Conservation (phyloP, 768 basidiomycete species). For the Naganishia vishniacii region DNA sequence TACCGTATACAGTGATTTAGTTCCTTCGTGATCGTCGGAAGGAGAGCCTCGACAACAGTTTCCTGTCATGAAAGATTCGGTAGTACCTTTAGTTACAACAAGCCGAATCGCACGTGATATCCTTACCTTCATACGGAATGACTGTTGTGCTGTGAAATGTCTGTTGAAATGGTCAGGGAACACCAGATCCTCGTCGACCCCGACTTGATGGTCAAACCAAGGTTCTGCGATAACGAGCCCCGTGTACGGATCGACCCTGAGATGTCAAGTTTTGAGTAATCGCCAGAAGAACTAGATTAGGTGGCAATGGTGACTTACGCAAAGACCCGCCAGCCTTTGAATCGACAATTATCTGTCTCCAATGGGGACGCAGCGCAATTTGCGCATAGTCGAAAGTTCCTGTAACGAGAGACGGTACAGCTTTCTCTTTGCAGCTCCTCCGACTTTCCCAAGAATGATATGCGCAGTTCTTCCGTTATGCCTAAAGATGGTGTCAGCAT, state of each 20-base stretch:
- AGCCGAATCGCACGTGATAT: not conserved
- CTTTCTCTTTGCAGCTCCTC: not conserved
- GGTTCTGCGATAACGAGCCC: slow-evolving; percentile 34
- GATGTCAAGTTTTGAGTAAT: not conserved
- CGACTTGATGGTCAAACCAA: slow-evolving; percentile 36
- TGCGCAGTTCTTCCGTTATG: not conserved
- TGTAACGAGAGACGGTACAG: not conserved
- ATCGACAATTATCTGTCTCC: not conserved
- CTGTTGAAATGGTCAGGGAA: slow-evolving; percentile 38
- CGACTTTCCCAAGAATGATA: not conserved
- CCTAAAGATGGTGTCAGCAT: not conserved
- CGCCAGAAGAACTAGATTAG: not conserved
- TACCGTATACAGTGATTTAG: slow-evolving; percentile 51
- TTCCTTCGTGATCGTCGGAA: slow-evolving; percentile 41
- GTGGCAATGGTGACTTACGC: too few relatives aligned
- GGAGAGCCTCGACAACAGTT: slow-evolving; percentile 38
- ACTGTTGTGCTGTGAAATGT: slow-evolving; percentile 27
- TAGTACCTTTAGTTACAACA: not conserved
- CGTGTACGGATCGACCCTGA: slow-evolving; percentile 34
- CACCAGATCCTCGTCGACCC: slow-evolving; percentile 30
- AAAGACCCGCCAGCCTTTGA: slow-evolving; percentile 16
- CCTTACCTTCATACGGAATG: slow-evolving; percentile 38
- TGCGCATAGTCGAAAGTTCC: not conserved
- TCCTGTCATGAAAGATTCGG: not conserved
- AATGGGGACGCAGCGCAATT: not conserved